Evolutionary conservation across 352 stramenopile species (phyloP), one percentile per base, ranked within the genome.

Genomic region (Phytophthora pluvialis): DNA sequence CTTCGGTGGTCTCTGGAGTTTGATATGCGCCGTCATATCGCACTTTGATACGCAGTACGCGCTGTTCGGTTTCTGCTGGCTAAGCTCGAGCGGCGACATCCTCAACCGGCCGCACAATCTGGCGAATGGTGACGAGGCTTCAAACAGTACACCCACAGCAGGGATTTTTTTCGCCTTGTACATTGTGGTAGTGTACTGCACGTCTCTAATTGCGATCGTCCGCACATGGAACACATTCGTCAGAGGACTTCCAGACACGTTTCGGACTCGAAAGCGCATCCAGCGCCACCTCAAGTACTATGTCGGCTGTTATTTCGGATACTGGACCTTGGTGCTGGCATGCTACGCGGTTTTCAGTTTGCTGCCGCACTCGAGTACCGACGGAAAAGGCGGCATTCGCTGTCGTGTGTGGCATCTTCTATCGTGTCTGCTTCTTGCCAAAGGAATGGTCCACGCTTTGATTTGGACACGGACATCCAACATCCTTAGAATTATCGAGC

Each of bases 261-360:
- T 94, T 71, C 77, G 65, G 29, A 91, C 86, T 3, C 81, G 86
- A 25, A 70, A 90, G 47, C 86, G 86, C 21, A 93, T 90, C 28
- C 86, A 93, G 47, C 78, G 86, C 2, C 83, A 94, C 46, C 75
- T 94, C 29, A 94, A 94, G 67, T 94, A 94, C 69, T 94, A 94
- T 44, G 86, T 94, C n/a, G 86, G 83, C 12, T 93, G 83, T 61
- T 94, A 93, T 64, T 91, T 94, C 48, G 83, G 84, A 25, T 94
- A 92, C 65, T 94, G 86, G 86, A 94, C 86, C 1, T 57, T 91
- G 13, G 86, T 94, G 9, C 56, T 94, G 0, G 73, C 80, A 3
- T 89, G 73, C 21, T 94, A 93, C 52, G 81, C 74, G 1, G 58
- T 88, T 0, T 94, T 93, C 56, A 89, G 69, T 39, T 43, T 94